Conservation (phyloP, 345 rosid genomes). For the Arabis hirsuta region DNA sequence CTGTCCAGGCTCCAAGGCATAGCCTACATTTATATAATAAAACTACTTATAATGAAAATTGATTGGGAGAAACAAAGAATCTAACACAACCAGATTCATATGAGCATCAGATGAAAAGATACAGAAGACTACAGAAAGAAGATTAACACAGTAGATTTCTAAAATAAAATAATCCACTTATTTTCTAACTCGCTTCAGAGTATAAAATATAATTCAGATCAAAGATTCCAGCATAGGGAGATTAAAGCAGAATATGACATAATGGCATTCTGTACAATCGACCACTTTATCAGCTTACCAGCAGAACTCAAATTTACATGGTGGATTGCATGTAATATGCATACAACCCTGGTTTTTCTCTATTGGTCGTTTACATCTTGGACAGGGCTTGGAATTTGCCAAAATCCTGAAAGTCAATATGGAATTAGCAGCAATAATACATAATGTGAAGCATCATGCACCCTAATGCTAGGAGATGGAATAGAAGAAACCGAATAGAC, state of each 20-base stretch:
- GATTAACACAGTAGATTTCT: conserved; percentile 3
- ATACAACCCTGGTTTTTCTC: conserved; percentile 89
- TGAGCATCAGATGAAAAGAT: conserved; percentile 11
- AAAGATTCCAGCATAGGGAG: neutral
- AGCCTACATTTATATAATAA: conserved; percentile 57
- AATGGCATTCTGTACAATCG: neutral
- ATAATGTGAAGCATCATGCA: conserved; percentile 17
- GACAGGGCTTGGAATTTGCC: conserved; percentile 86
- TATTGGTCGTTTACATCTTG: conserved; percentile 79
- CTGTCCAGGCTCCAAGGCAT: conserved; percentile 79
- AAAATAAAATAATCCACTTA: neutral
- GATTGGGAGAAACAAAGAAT: neutral
- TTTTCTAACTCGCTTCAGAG: conserved; percentile 19
- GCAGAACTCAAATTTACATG: conserved; percentile 80
- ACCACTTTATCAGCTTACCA: conserved; percentile 54
- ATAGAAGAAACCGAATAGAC: conserved; percentile 9
- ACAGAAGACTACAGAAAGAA: conserved; percentile 15
- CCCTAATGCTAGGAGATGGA: conserved; percentile 6
- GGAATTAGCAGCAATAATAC: conserved; percentile 4
- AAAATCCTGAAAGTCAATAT: conserved; percentile 57
- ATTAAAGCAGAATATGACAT: conserved; percentile 7
- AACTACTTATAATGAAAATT: neutral
- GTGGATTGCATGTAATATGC: conserved; percentile 91
- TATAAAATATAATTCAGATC: neutral
- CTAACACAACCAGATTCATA: conserved; percentile 17